phyloP scores from a whole-genome alignment of 768 basidiomycete genomes.

The Peribolospora kevripleyi region DNA sequence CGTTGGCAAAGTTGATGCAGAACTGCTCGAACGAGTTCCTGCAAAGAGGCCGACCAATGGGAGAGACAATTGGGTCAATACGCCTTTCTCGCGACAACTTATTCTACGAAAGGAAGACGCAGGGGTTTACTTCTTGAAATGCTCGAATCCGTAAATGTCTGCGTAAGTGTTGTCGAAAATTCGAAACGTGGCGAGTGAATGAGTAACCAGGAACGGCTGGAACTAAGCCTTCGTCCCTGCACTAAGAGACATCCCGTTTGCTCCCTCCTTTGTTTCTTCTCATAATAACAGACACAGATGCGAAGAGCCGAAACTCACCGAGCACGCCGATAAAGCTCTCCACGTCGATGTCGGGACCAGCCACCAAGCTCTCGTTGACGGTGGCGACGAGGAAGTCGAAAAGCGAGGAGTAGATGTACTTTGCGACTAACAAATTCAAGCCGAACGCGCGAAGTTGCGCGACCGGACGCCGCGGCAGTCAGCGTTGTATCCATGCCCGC shows the following conservation, averaged over 20 bases:
- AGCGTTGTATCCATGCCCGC: no score
- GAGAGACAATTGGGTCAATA: no score
- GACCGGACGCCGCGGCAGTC: no score
- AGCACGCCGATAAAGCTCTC: constrained; percentile 97
- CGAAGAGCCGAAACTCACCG: constrained; percentile 48
- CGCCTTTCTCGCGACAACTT: neutral
- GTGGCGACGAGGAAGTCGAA: constrained; percentile 98
- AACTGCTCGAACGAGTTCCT: constrained; percentile 51
- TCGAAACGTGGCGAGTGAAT: neutral
- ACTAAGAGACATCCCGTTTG: no score
- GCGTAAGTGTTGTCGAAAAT: neutral
- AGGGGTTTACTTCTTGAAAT: constrained; percentile 12
- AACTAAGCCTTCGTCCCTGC: no score
- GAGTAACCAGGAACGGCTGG: neutral
- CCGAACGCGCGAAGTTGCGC: no score
- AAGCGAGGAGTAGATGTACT: constrained; percentile 93
- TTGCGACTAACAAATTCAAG: constrained; percentile 34
- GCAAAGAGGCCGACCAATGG: no score
- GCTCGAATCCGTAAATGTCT: constrained; percentile 25
- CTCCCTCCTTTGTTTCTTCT: neutral
- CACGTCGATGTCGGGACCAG: constrained; percentile 25
- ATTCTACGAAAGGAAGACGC: no score
- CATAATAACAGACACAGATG: neutral
- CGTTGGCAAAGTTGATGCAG: constrained; percentile 99
- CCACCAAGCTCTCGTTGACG: constrained; percentile 87